Percentiles rank a stretch among this genome's conserved stretches.
These are phyloP conservation scores for Populus hybrid DNA, from an alignment of 441 rosid species.

Conservation along the genomic window DNA sequence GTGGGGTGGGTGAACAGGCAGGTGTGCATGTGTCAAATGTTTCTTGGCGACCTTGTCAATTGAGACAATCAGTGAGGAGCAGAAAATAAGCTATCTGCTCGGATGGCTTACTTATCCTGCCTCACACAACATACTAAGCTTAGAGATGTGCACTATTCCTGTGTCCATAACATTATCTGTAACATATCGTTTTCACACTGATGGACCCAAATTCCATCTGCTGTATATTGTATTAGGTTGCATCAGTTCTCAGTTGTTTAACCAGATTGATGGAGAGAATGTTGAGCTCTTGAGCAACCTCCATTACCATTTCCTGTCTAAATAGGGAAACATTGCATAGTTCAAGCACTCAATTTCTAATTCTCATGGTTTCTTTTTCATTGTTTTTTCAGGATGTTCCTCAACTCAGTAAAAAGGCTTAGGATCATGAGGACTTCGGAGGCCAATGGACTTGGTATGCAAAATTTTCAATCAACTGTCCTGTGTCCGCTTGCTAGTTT, in stretches of 20 bases:
- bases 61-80: not conserved
- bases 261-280: not conserved
- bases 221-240: not conserved
- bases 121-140: not conserved
- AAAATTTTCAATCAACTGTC: not conserved
- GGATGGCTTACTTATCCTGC: not conserved
- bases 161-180: not conserved
- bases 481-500: not conserved
- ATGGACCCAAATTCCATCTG: not conserved
- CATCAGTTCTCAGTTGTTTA: not conserved
- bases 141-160: not conserved
- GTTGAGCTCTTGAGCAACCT: not conserved
- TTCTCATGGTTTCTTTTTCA: not conserved
- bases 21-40: not conserved
- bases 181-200: not conserved
- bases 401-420: constrained; percentile 70
- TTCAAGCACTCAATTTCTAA: not conserved
- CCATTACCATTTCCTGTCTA: not conserved
- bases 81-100: not conserved
- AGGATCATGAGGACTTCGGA: constrained; percentile 81
- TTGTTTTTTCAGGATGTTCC: constrained; percentile 60
- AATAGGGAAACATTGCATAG: not conserved
- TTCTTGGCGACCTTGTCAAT: not conserved
- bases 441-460: constrained; percentile 67
- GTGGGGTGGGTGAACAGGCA: not conserved